These are phyloP conservation scores for Digitaria exilis DNA, from an alignment of 202 grass and related monocot genomes.

Conservation along the genomic window DNA sequence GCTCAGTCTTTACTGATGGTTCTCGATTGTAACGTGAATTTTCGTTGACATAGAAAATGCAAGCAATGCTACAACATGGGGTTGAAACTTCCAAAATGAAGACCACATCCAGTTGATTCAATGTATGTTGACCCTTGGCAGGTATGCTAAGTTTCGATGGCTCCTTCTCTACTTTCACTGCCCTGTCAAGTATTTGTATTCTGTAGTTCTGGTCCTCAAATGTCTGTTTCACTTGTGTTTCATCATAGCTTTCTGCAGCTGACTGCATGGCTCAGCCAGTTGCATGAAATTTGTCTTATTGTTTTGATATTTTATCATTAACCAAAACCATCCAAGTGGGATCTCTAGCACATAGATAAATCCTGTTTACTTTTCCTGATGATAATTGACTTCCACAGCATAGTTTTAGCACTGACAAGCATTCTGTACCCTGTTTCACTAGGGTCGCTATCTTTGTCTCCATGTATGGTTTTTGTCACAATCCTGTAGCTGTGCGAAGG, in stretches of 20 bases:
- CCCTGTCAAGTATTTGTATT: neutral
- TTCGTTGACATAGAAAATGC: conserved; percentile 21
- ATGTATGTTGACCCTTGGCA: conserved; percentile 19
- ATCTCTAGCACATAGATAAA: conserved; percentile 9
- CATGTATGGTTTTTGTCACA: neutral
- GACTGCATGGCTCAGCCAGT: neutral
- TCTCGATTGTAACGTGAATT: neutral
- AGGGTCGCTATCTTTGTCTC: neutral
- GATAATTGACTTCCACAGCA: neutral
- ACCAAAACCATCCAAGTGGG: neutral
- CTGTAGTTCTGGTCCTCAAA: neutral
- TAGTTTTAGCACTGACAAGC: neutral
- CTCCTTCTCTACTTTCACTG: conserved; percentile 8
- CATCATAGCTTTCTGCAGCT: neutral
- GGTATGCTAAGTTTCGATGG: neutral
- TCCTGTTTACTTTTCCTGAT: neutral
- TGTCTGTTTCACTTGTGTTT: conserved; percentile 15
- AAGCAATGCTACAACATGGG: neutral
- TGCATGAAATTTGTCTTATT: neutral
- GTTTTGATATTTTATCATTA: neutral
- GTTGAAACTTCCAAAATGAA: conserved; percentile 3
- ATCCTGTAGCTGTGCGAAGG: neutral
- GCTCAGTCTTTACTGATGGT: neutral
- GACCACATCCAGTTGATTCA: conserved; percentile 6
- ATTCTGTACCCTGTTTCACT: neutral